Conservation (phyloP, 768 basidiomycete species). For the Leccinum uliginosum region DNA sequence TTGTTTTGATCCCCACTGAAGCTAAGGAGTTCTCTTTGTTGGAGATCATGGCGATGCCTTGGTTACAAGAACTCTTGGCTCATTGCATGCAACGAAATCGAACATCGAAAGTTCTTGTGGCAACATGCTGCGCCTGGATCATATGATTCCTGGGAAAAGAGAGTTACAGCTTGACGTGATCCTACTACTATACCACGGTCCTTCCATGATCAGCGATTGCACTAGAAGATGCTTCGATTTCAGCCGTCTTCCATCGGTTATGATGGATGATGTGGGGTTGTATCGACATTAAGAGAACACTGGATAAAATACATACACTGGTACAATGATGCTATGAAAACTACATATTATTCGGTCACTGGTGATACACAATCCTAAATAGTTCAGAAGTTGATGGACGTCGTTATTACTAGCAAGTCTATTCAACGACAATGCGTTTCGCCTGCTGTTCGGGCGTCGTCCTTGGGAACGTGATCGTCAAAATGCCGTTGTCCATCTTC, state of each 20-base stretch:
- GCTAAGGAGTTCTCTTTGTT: too few relatives aligned
- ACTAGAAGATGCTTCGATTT: background rate
- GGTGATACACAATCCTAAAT: background rate
- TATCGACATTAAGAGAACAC: background rate
- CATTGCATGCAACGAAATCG: too few relatives aligned
- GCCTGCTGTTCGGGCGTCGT: conserved; percentile 34
- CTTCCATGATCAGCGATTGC: background rate
- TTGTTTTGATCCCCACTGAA: background rate
- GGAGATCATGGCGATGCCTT: too few relatives aligned
- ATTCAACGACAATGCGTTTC: conserved; percentile 34
- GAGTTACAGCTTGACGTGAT: too few relatives aligned
- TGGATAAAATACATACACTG: background rate
- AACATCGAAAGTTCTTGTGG: too few relatives aligned
- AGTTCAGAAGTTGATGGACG: background rate
- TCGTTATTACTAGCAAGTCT: background rate
- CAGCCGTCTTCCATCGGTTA: background rate
- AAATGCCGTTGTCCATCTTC: conserved; percentile 40
- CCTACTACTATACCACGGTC: too few relatives aligned
- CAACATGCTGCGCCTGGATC: too few relatives aligned
- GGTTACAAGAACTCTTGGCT: too few relatives aligned
- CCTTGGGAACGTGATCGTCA: conserved; percentile 45
- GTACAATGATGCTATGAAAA: too few relatives aligned
- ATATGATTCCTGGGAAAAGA: too few relatives aligned
- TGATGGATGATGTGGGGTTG: background rate
- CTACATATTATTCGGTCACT: too few relatives aligned